Evolutionary conservation across 768 basidiomycete genomes (phyloP).

Genomic region (Leccinum boreale): DNA sequence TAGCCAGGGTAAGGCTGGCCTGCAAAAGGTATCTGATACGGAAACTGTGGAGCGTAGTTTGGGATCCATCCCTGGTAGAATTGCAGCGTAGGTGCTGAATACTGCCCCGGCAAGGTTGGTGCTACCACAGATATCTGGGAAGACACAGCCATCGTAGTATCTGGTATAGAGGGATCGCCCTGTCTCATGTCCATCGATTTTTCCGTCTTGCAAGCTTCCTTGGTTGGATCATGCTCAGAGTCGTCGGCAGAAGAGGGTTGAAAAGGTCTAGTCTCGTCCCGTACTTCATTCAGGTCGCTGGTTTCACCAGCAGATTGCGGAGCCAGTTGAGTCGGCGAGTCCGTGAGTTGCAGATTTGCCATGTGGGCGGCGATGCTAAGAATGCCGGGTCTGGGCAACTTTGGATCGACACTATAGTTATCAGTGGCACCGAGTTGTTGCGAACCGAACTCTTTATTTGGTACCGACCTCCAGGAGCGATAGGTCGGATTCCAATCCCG

Average conservation of each 20-base stretch:
- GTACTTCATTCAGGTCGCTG: conserved; percentile 19
- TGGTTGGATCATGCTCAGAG: conserved; percentile 1
- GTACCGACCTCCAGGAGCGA: conserved; percentile 35
- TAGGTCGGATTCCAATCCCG: conserved; percentile 64
- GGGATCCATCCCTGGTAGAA: conserved; percentile 56
- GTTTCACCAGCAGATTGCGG: conserved; percentile 3
- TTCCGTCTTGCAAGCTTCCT: conserved; percentile 1
- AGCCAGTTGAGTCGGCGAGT: conserved; percentile 2
- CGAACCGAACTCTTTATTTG: conserved; percentile 38
- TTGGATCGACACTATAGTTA: conserved; percentile 11
- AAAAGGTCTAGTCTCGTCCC: conserved; percentile 1
- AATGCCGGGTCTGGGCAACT: conserved; percentile 4
- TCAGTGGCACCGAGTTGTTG: conserved; percentile 16
- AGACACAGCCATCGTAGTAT: conserved; percentile 2
- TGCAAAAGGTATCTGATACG: conserved; percentile 52
- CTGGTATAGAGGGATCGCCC: conserved; percentile 5
- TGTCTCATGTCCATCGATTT: conserved; percentile 30
- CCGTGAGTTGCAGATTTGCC: conserved; percentile 8
- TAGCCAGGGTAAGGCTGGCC: conserved; percentile 44
- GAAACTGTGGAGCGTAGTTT: conserved; percentile 47
- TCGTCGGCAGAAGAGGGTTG: conserved; percentile 2
- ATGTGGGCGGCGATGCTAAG: conserved; percentile 10
- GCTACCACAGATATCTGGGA: conserved; percentile 29
- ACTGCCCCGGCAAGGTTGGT: conserved; percentile 25
- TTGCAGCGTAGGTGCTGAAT: conserved; percentile 39